phyloP scores from a whole-genome alignment of 169 alveolate genomes.

The Plasmodium falciparum region DNA sequence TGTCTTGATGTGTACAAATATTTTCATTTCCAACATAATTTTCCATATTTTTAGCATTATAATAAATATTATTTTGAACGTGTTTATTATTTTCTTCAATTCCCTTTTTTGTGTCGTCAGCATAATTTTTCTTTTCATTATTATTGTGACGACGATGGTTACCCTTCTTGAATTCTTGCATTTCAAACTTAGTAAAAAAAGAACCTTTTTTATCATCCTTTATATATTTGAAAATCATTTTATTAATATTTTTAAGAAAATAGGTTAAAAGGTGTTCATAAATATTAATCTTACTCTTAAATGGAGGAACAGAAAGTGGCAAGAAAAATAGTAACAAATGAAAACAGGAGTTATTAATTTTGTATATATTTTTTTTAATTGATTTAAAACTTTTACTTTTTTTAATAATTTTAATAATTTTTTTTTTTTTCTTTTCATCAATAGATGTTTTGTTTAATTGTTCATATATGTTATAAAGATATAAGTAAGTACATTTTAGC shows the following conservation, averaged over 20 bases:
- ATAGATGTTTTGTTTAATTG: constrained; percentile 1
- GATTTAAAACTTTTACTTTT: constrained; percentile 36
- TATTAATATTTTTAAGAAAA: constrained; percentile 35
- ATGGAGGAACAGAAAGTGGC: constrained; percentile 53
- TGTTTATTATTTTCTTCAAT: no score
- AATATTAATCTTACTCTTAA: neutral
- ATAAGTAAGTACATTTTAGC: neutral
- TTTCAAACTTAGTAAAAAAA: neutral
- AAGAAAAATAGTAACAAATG: constrained; percentile 20
- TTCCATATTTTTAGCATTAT: no score
- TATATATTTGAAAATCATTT: constrained; percentile 24
- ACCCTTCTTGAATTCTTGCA: no score
- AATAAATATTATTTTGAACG: no score
- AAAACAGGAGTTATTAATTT: constrained; percentile 53
- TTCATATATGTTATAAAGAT: constrained; percentile 11
- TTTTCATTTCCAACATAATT: no score
- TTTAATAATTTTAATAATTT: constrained; percentile 20
- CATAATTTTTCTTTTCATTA: no score
- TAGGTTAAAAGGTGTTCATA: constrained; percentile 20
- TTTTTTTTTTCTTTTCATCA: constrained; percentile 35
- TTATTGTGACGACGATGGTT: no score
- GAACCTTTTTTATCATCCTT: constrained; percentile 19
- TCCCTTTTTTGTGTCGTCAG: no score
- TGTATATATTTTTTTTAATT: constrained; percentile 15
- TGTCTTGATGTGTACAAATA: no score